Conservation (phyloP, 805 yeast species). For the Naumovozyma dairenensis region DNA sequence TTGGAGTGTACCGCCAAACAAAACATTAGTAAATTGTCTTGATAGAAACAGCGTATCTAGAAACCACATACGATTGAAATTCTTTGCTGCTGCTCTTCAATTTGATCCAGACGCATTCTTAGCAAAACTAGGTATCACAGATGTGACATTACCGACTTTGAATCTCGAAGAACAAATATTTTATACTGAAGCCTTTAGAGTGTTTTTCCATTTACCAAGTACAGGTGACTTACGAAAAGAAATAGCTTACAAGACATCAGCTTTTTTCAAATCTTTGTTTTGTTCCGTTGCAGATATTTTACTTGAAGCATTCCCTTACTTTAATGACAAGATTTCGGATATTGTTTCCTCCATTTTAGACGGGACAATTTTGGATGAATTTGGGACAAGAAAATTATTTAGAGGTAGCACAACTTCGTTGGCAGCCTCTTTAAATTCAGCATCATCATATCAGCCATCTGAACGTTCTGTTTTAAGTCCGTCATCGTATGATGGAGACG, state of each 20-base stretch:
- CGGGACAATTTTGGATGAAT: conserved; percentile 16
- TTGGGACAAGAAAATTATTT: conserved; percentile 11
- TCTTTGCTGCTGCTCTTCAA: conserved; percentile 24
- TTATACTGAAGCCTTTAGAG: conserved; percentile 31
- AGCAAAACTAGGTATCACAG: conserved; percentile 16
- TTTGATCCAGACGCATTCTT: conserved; percentile 27
- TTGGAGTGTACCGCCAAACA: neutral
- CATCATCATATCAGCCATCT: conserved; percentile 8
- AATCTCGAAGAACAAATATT: conserved; percentile 23
- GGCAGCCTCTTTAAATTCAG: conserved; percentile 5
- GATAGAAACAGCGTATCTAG: conserved; percentile 13
- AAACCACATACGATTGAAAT: conserved; percentile 22
- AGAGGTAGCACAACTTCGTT: conserved; percentile 8
- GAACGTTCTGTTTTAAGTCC: neutral
- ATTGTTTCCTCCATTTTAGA: conserved; percentile 21
- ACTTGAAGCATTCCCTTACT: conserved; percentile 15
- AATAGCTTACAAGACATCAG: conserved; percentile 23
- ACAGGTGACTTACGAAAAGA: conserved; percentile 17
- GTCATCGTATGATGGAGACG: neutral
- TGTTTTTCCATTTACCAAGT: conserved; percentile 26
- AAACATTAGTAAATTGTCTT: conserved; percentile 4
- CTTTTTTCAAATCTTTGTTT: conserved; percentile 26
- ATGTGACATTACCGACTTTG: conserved; percentile 7
- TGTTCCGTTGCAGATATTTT: conserved; percentile 21
- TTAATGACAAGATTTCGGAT: conserved; percentile 19